phyloP scores from a whole-genome alignment of 2,329 filamentous ascomycete species.

The Diaporthe sp. region DNA sequence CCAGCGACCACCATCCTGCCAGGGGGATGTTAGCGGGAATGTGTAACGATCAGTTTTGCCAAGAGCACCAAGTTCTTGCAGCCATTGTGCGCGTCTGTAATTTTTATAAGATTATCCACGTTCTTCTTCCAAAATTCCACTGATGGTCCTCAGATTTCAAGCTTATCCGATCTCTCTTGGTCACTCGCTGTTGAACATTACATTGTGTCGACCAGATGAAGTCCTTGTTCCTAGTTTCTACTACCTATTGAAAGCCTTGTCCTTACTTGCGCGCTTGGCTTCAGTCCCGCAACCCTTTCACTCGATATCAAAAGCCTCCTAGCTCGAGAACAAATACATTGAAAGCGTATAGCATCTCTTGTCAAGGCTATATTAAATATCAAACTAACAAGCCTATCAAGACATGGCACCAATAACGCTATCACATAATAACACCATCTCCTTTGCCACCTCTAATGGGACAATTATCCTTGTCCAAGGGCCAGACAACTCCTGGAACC shows the following conservation, averaged over 20 bases:
- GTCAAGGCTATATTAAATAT: too few relatives aligned
- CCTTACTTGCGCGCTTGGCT: neutral
- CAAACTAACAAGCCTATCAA: accelerated
- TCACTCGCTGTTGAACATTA: neutral
- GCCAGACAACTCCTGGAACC: neutral
- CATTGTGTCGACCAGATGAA: neutral
- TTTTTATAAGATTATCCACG: too few relatives aligned
- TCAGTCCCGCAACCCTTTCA: neutral
- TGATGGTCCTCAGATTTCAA: too few relatives aligned
- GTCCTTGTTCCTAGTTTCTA: neutral
- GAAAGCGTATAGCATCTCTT: too few relatives aligned
- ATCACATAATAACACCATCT: neutral
- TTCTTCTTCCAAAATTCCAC: neutral
- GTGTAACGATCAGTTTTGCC: too few relatives aligned
- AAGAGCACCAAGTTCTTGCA: too few relatives aligned
- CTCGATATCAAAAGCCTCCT: too few relatives aligned
- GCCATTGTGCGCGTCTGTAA: too few relatives aligned
- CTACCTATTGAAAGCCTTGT: neutral
- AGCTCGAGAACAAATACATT: neutral
- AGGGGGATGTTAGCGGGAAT: too few relatives aligned
- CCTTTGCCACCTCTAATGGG: neutral
- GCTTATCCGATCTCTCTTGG: neutral
- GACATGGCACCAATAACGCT: neutral
- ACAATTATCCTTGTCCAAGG: neutral
- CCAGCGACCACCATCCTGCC: too few relatives aligned